phyloP scores from a whole-genome alignment of 768 basidiomycete species.

The Dentipellis fragilis region DNA sequence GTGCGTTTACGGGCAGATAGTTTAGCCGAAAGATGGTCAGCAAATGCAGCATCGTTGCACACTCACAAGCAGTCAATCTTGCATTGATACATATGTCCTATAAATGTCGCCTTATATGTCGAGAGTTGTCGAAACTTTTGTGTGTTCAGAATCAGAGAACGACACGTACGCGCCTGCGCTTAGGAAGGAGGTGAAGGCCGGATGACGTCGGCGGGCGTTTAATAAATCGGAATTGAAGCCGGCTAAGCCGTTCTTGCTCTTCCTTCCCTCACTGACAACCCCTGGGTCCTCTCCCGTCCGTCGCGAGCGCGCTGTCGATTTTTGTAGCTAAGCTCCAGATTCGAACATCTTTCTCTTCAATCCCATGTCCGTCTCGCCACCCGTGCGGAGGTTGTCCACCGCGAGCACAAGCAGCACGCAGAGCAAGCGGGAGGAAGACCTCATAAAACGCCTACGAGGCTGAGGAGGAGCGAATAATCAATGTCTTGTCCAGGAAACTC shows the following conservation, averaged over 20 bases:
- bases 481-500: constrained; percentile 71
- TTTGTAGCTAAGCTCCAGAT: no score
- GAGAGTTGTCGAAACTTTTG: no score
- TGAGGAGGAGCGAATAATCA: constrained; percentile 84
- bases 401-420: constrained; percentile 36
- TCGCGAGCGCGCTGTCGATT: neutral
- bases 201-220: no score
- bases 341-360: neutral
- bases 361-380: constrained; percentile 37
- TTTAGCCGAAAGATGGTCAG: no score
- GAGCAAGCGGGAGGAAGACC: constrained; percentile 50
- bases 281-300: neutral
- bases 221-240: neutral
- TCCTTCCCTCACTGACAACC: neutral
- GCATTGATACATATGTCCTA: no score
- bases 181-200: neutral
- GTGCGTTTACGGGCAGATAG: no score
- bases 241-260: neutral
- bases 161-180: no score
- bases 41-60: no score
- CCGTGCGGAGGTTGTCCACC: constrained; percentile 47
- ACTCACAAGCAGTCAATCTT: no score
- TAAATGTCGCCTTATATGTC: no score
- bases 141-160: no score
- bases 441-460: constrained; percentile 88